Evolutionary conservation across 1,139 yeast species (phyloP).

Genomic region (Candida sp.): DNA sequence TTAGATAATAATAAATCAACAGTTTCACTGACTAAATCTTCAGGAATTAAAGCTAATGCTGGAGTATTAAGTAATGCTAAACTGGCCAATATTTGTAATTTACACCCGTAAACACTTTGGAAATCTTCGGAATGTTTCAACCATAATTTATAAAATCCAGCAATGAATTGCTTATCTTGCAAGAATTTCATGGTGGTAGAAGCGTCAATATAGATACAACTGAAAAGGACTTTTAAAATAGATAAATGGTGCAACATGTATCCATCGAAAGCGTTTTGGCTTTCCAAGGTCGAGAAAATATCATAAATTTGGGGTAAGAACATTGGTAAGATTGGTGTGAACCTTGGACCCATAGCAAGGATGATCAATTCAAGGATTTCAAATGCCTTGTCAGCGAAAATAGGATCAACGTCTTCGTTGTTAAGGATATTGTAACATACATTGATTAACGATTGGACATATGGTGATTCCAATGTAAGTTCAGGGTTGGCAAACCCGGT

Average conservation of each 20-base stretch:
- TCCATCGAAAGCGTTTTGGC: slow-evolving; percentile 43
- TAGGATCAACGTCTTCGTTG: slow-evolving; percentile 36
- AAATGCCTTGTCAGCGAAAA: slow-evolving; percentile 40
- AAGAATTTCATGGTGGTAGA: slow-evolving; percentile 33
- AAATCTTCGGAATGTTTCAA: slow-evolving; percentile 43
- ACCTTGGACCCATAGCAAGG: slow-evolving; percentile 33
- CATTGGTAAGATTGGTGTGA: slow-evolving; percentile 28
- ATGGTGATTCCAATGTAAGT: slow-evolving; percentile 31
- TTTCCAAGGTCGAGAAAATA: slow-evolving; percentile 32
- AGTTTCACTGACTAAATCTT: slow-evolving; percentile 39
- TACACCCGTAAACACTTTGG: slow-evolving; percentile 56
- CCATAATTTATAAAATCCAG: slow-evolving; percentile 46
- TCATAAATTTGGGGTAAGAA: slow-evolving; percentile 37
- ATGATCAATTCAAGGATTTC: slow-evolving; percentile 40
- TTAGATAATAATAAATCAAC: slow-evolving; percentile 39
- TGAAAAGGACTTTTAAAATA: slow-evolving; percentile 42
- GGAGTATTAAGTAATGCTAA: slow-evolving; percentile 29
- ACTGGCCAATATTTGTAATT: slow-evolving; percentile 47
- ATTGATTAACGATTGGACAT: slow-evolving; percentile 36
- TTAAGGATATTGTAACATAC: slow-evolving; percentile 36
- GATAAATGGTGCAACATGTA: slow-evolving; percentile 46
- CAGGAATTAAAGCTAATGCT: slow-evolving; percentile 23
- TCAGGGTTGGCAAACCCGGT: slow-evolving; percentile 40
- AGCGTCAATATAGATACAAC: slow-evolving; percentile 40
- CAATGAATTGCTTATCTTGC: slow-evolving; percentile 32